phyloP scores from a whole-genome alignment of 768 basidiomycete genomes.

The Melanogaster broomeanus region DNA sequence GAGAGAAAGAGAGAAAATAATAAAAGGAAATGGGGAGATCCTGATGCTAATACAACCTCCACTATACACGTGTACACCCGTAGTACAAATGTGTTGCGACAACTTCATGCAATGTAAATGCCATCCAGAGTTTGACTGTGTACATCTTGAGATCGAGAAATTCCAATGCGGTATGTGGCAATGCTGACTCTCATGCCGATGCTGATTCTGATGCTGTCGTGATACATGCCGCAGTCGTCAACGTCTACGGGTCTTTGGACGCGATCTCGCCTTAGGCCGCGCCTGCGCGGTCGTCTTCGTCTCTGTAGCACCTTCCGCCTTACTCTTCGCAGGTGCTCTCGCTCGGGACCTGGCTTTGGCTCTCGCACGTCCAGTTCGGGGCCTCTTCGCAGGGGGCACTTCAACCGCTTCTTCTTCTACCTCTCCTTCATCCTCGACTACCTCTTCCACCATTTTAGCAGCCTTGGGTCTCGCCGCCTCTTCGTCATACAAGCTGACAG shows the following conservation, averaged over 20 bases:
- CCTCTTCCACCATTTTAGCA: constrained; percentile 11
- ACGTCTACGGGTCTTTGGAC: constrained; percentile 30
- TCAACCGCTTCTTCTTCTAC: constrained; percentile 13
- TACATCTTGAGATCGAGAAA: constrained; percentile 26
- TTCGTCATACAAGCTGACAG: constrained; percentile 33
- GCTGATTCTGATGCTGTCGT: constrained; percentile 15
- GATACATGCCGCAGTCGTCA: constrained; percentile 7
- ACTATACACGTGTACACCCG: constrained; percentile 13
- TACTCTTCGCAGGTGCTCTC: constrained; percentile 14
- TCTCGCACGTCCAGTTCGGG: constrained; percentile 20
- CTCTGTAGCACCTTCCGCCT: constrained; percentile 8
- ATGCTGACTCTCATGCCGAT: constrained; percentile 13
- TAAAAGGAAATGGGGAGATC: constrained; percentile 9
- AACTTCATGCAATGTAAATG: constrained; percentile 3
- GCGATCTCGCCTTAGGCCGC: constrained; percentile 33
- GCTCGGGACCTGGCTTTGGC: constrained; percentile 25
- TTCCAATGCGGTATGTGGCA: constrained; percentile 19
- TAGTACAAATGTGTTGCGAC: constrained; percentile 1
- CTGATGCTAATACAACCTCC: constrained; percentile 19
- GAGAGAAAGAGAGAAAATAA: constrained; percentile 5
- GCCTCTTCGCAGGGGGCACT: constrained; percentile 15
- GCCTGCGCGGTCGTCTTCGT: constrained; percentile 23
- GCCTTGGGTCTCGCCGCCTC: constrained; percentile 24
- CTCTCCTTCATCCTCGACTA: constrained; percentile 13
- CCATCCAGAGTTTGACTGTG: constrained; percentile 7